These are phyloP conservation scores for Hylodesmum podocarpum DNA, from an alignment of 306 rosid genomes.

Conservation along the genomic window DNA sequence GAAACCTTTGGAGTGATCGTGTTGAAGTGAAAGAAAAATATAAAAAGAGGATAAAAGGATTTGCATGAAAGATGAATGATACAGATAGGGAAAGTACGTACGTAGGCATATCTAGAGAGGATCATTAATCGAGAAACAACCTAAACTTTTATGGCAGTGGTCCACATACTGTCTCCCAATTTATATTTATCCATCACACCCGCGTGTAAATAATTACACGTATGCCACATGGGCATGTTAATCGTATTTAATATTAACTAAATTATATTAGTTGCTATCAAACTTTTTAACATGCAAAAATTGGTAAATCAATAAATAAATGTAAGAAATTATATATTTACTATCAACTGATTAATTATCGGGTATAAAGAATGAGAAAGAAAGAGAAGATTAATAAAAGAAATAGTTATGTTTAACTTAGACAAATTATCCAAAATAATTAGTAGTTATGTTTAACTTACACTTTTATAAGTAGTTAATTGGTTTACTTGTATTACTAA, in stretches of 20 bases:
- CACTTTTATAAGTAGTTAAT: no score
- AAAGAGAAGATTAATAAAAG: no score
- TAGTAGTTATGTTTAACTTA: no score
- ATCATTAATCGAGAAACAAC: conserved; percentile 27
- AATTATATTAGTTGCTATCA: neutral
- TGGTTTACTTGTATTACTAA: no score
- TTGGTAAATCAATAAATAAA: no score
- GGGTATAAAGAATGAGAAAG: no score
- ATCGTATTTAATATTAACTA: neutral
- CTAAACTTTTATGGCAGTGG: conserved; percentile 33
- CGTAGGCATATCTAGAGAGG: neutral
- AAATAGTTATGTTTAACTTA: no score
- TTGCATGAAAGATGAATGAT: conserved; percentile 25
- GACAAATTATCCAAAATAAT: no score
- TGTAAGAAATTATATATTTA: no score
- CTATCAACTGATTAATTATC: no score
- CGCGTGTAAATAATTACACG: conserved; percentile 17
- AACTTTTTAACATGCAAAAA: neutral
- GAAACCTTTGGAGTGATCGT: neutral
- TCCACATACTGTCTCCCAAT: conserved; percentile 14
- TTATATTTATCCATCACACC: conserved; percentile 21
- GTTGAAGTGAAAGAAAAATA: neutral
- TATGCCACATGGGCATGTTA: neutral
- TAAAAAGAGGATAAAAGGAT: neutral
- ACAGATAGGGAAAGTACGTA: conserved; percentile 7